Conservation (phyloP, 352 stramenopile genomes). For the Phytopythium cucurbitacearum region DNA sequence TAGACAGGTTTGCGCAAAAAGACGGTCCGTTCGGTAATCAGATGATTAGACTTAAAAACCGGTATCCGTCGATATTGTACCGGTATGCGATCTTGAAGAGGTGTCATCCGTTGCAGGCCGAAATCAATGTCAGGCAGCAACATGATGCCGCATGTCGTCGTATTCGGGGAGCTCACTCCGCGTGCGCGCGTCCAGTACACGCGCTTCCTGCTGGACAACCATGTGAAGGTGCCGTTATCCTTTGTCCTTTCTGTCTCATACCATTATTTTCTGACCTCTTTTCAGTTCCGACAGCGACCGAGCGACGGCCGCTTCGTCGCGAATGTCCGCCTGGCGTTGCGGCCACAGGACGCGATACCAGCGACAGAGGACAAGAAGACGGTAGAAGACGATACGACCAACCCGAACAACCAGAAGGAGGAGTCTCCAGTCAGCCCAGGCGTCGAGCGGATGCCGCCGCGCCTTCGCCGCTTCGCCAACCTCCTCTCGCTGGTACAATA, state of each 20-base stretch:
- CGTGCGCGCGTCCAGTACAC: conserved; percentile 57
- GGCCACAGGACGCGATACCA: neutral
- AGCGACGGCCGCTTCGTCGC: conserved; percentile 54
- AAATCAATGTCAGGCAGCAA: neutral
- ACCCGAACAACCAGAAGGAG: neutral
- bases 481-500: conserved; percentile 31
- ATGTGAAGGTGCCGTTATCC: conserved; percentile 35
- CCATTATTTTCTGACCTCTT: neutral
- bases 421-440: neutral
- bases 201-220: conserved; percentile 59
- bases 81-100: conserved; percentile 10
- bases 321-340: conserved; percentile 37
- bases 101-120: neutral
- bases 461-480: conserved; percentile 25
- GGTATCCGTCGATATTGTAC: neutral
- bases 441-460: neutral
- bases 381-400: neutral
- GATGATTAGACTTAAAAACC: neutral
- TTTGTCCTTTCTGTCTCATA: too few relatives aligned
- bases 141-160: conserved; percentile 35
- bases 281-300: conserved; percentile 45
- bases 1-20: too few relatives aligned
- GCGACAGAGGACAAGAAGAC: neutral
- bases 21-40: neutral
- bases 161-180: conserved; percentile 64